These are phyloP conservation scores for Bryopsis sp. DNA, from an alignment of 139 green algal species.

Conservation along the genomic window DNA sequence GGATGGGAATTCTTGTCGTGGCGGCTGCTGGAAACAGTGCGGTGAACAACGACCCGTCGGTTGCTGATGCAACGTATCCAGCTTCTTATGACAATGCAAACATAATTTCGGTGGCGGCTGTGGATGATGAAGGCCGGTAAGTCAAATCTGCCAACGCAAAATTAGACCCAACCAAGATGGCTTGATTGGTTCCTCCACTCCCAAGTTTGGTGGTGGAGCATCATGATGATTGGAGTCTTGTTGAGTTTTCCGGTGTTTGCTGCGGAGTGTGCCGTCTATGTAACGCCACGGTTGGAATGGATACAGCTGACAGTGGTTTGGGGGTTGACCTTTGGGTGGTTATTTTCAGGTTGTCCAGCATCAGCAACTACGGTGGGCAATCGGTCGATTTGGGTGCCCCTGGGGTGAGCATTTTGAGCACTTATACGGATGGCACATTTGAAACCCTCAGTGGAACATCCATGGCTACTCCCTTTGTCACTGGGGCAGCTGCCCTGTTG, in stretches of 20 bases:
- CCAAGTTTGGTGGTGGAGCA: no score
- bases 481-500: conserved; percentile 15
- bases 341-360: not conserved
- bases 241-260: no score
- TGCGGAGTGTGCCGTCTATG: no score
- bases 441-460: conserved; percentile 22
- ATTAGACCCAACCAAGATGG: no score
- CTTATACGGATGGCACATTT: conserved; percentile 4
- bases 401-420: conserved; percentile 9
- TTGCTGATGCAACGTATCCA: conserved; percentile 4
- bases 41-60: conserved; percentile 9
- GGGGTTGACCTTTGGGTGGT: not conserved
- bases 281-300: no score
- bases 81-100: conserved; percentile 4
- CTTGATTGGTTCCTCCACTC: no score
- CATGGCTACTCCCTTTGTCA: conserved; percentile 23
- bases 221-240: no score
- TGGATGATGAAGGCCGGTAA: conserved; percentile 8
- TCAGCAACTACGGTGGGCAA: conserved; percentile 6
- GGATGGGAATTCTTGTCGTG: not conserved
- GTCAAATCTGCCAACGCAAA: not conserved
- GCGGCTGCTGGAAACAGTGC: conserved; percentile 7
- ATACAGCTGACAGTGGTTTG: no score
- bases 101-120: conserved; percentile 16
- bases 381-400: conserved; percentile 9